phyloP scores from a whole-genome alignment of 352 stramenopile genomes.

The Phytophthora kernoviae region DNA sequence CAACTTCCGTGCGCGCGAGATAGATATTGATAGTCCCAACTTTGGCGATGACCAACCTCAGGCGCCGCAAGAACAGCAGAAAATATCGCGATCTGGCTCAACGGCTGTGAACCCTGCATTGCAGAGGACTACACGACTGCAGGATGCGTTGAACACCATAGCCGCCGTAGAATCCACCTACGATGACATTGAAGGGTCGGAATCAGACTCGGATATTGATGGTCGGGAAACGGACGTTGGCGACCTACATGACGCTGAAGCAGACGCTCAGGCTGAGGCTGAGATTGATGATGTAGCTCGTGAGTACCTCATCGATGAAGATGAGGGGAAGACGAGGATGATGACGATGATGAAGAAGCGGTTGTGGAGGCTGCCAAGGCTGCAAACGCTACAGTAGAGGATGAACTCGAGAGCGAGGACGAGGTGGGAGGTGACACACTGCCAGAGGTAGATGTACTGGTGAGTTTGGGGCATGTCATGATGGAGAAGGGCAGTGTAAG shows the following conservation, averaged over 20 bases:
- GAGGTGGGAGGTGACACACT: conserved; percentile 70
- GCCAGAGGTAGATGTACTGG: conserved; percentile 83
- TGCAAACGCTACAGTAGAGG: conserved; percentile 8
- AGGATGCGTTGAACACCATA: conserved; percentile 56
- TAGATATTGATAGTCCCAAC: conserved; percentile 45
- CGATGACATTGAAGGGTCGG: conserved; percentile 50
- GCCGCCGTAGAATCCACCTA: conserved; percentile 59
- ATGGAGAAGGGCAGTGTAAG: conserved; percentile 82
- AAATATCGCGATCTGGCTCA: conserved; percentile 30
- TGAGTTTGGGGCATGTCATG: conserved; percentile 82
- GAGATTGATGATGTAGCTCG: conserved; percentile 29
- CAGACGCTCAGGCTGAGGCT: conserved; percentile 29
- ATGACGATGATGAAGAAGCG: conserved; percentile 42
- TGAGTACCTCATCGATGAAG: conserved; percentile 44
- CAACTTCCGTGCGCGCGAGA: conserved; percentile 48
- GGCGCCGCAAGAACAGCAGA: conserved; percentile 14
- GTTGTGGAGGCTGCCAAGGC: conserved; percentile 32
- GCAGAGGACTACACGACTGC: conserved; percentile 34
- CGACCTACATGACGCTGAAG: conserved; percentile 54
- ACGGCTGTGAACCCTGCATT: conserved; percentile 26
- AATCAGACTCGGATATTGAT: conserved; percentile 52
- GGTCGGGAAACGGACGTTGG: conserved; percentile 47
- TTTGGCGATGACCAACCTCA: conserved; percentile 12
- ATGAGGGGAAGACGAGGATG: conserved; percentile 51
- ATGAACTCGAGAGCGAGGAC: conserved; percentile 48